phyloP scores from a whole-genome alignment of 768 basidiomycete species.

The Kwoniella europaea region DNA sequence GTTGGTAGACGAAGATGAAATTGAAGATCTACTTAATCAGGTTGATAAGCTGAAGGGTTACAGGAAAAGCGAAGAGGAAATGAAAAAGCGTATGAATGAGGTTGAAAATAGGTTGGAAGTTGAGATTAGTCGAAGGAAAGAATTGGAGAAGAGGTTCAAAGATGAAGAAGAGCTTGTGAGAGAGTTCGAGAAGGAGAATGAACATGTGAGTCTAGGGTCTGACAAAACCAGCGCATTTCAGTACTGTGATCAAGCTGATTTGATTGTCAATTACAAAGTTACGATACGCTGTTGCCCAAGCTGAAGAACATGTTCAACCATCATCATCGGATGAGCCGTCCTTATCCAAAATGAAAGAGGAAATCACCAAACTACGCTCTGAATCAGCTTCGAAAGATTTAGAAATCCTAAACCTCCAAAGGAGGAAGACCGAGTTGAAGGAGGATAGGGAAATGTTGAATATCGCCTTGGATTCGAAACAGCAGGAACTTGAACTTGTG shows the following conservation, averaged over 20 bases:
- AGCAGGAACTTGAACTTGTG: slow-evolving; percentile 90
- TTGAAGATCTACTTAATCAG: slow-evolving; percentile 51
- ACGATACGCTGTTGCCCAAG: not conserved
- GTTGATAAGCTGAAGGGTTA: slow-evolving; percentile 63
- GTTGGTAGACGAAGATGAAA: slow-evolving; percentile 61
- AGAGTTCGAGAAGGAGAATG: slow-evolving; percentile 61
- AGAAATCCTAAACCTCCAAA: slow-evolving; percentile 72
- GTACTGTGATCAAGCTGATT: too few relatives aligned
- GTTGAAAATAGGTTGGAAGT: slow-evolving; percentile 35
- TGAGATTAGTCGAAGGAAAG: slow-evolving; percentile 54
- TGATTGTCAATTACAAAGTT: not conserved
- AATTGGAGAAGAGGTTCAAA: slow-evolving; percentile 60
- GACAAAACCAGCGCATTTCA: too few relatives aligned
- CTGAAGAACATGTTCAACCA: not conserved
- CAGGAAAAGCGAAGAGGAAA: slow-evolving; percentile 64
- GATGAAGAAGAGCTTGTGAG: slow-evolving; percentile 62
- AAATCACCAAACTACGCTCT: slow-evolving; percentile 64
- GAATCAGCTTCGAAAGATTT: slow-evolving; percentile 85
- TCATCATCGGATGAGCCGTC: not conserved
- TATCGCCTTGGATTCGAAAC: slow-evolving; percentile 89
- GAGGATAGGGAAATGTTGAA: slow-evolving; percentile 84
- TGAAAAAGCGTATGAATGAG: slow-evolving; percentile 65
- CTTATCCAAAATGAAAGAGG: slow-evolving; percentile 8
- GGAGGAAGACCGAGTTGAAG: slow-evolving; percentile 70
- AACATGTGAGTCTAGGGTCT: slow-evolving; percentile 27